phyloP scores from a whole-genome alignment of 1,139 yeast genomes.

The Saccharomyces uvarum region DNA sequence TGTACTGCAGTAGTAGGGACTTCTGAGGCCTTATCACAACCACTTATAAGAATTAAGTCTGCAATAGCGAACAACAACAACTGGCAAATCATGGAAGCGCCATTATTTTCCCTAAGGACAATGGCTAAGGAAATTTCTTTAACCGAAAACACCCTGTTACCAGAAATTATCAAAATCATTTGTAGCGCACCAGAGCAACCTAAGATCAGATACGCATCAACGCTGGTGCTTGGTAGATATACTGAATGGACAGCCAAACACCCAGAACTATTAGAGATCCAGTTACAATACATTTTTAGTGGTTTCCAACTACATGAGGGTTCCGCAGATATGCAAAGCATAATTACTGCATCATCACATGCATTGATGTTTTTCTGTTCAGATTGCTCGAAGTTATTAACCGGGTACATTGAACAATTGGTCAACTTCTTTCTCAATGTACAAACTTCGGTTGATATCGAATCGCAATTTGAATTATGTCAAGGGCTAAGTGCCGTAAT shows the following conservation, averaged over 20 bases:
- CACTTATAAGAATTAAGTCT: slow-evolving; percentile 28
- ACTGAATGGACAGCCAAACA: slow-evolving; percentile 91
- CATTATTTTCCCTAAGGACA: slow-evolving; percentile 80
- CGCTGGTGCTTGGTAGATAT: slow-evolving; percentile 85
- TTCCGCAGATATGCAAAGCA: slow-evolving; percentile 36
- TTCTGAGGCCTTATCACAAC: slow-evolving; percentile 48
- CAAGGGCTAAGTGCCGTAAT: slow-evolving; percentile 89
- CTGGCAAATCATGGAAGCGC: slow-evolving; percentile 91
- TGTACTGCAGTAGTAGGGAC: slow-evolving; percentile 89
- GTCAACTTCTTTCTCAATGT: slow-evolving; percentile 68
- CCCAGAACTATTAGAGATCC: slow-evolving; percentile 73
- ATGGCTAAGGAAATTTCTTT: slow-evolving; percentile 88
- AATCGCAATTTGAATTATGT: slow-evolving; percentile 69
- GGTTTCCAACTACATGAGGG: slow-evolving; percentile 49
- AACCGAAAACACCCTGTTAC: slow-evolving; percentile 61
- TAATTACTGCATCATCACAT: slow-evolving; percentile 80
- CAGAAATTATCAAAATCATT: slow-evolving; percentile 45
- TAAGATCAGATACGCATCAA: slow-evolving; percentile 84
- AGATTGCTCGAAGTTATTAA: slow-evolving; percentile 69
- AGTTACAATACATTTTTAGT: slow-evolving; percentile 72
- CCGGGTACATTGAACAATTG: slow-evolving; percentile 67
- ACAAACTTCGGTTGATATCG: slow-evolving; percentile 47
- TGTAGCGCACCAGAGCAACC: slow-evolving; percentile 82
- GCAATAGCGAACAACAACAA: slow-evolving; percentile 17
- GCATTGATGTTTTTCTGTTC: slow-evolving; percentile 92